These are phyloP conservation scores for Vairimorpha necatrix DNA, from an alignment of 371 early-diverging fungal genomes.

Conservation along the genomic window DNA sequence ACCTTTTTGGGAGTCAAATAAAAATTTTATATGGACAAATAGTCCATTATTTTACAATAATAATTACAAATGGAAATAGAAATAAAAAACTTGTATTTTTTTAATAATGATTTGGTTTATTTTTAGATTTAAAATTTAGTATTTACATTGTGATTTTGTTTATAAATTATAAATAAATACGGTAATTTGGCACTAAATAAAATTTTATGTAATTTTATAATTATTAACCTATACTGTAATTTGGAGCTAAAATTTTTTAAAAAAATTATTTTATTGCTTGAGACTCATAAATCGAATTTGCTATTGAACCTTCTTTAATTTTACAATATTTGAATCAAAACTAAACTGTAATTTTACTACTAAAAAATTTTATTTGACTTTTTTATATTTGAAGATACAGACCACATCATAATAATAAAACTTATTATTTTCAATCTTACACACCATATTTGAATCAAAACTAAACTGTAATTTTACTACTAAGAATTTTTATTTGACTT, in stretches of 20 bases:
- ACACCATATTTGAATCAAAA: background rate
- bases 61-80: background rate
- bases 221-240: too few species aligned
- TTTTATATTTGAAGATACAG: background rate
- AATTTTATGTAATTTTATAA: too few species aligned
- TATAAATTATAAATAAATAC: too few species aligned
- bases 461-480: background rate
- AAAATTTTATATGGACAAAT: background rate
- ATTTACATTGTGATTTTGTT: too few species aligned
- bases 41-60: constrained; percentile 3
- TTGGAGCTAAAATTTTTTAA: too few species aligned
- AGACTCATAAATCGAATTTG: too few species aligned
- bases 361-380: background rate
- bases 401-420: constrained; percentile 14
- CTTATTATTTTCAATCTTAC: constrained; percentile 7
- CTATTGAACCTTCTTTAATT: too few species aligned
- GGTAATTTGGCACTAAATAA: too few species aligned
- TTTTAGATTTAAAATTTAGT: too few species aligned
- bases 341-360: background rate
- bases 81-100: background rate
- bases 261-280: too few species aligned
- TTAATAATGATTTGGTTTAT: too few species aligned
- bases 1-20: constrained; percentile 7
- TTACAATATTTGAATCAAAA: background rate
- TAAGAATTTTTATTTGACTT: background rate